Evolutionary conservation across 495 filamentous ascomycete genomes (phyloP), one percentile per base, ranked within the genome.

Genomic region (Trichoderma virens): DNA sequence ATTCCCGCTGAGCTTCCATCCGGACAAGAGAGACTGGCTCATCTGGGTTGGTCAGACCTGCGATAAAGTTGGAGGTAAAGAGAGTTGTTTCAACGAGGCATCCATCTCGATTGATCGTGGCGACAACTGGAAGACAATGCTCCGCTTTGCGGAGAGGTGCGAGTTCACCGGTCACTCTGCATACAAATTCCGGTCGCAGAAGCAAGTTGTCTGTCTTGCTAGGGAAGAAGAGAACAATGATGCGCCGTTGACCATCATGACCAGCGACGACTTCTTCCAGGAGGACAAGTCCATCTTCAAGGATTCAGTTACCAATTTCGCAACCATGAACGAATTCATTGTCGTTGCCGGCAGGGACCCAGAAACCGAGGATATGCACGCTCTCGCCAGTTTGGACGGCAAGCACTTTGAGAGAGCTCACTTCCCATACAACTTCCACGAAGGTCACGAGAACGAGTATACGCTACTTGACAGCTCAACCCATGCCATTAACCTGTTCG

Each of bases 251-350:
- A 82, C 86, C 60, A 81, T 99, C 31, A 69, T 91, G 14, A 87
- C 87, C 35, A 93, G 86, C 68, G 80, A 89, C 62, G 83, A 92
- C 64, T 90, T 85, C 75, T 93, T 94, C 69, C 77, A 80, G n/a
- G 81, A 85, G 30, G 72, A 81, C 63, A 73, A 75, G 28, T 72
- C 80, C 32, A 76, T 82, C 0, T 80, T 81, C 41, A 84, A 88
- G 70, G 75, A 83, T 6, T 82, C 92, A 64, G 87, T 97, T 64
- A 86, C 88, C 47, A 85, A 88, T 56, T 98, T 93, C 74, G 93
- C 91, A 5, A 95, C 87, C 30, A 96, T 95, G 91, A 84, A 88
- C 27, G 93, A 97, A 68, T 99, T 94, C 75, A 91, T 98, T 70
- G 83, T 99, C 51, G 91, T 96, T 38, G 94, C 94, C 2, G 85